A percentile compares a stretch with the other conserved stretches of the same genome.
Conservation (phyloP, 1,284 basidiomycete species). For the Apiotrichum mycotoxinovorans region DNA sequence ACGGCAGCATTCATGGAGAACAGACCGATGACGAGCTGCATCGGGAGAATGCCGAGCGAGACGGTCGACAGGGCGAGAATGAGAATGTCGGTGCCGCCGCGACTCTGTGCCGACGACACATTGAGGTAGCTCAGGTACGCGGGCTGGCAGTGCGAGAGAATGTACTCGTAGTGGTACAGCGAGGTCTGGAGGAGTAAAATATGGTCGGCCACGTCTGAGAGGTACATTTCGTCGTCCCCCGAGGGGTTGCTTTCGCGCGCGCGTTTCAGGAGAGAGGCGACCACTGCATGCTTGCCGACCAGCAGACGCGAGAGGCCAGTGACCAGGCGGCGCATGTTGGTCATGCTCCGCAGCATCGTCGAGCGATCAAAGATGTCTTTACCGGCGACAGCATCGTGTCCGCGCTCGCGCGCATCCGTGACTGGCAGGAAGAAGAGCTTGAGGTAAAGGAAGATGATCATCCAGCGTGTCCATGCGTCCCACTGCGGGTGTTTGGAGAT, state of each 20-base stretch:
- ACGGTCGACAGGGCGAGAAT: slow-evolving; percentile 66
- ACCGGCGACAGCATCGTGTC: slow-evolving; percentile 16
- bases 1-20: slow-evolving; percentile 35
- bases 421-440: slow-evolving; percentile 40
- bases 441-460: slow-evolving; percentile 25
- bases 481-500: neutral
- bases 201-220: slow-evolving; percentile 93
- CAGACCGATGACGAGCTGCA: slow-evolving; percentile 63
- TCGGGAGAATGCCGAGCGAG: slow-evolving; percentile 65
- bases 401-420: slow-evolving; percentile 13
- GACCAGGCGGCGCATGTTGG: slow-evolving; percentile 72
- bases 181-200: slow-evolving; percentile 82
- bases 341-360: slow-evolving; percentile 66
- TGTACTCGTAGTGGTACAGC: slow-evolving; percentile 81
- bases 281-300: slow-evolving; percentile 75
- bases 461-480: neutral
- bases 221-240: slow-evolving; percentile 74
- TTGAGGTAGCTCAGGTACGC: slow-evolving; percentile 76
- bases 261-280: slow-evolving; percentile 75
- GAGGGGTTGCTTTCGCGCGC: slow-evolving; percentile 48
- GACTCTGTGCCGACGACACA: slow-evolving; percentile 60
- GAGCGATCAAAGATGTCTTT: slow-evolving; percentile 45
- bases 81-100: slow-evolving; percentile 63
- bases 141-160: slow-evolving; percentile 81
- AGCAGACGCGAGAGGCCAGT: slow-evolving; percentile 76